A percentile compares a stretch with the other conserved stretches of the same genome.
Evolutionary conservation across 2,329 filamentous ascomycete species (phyloP).

Genomic region (Ascochyta koolunga): DNA sequence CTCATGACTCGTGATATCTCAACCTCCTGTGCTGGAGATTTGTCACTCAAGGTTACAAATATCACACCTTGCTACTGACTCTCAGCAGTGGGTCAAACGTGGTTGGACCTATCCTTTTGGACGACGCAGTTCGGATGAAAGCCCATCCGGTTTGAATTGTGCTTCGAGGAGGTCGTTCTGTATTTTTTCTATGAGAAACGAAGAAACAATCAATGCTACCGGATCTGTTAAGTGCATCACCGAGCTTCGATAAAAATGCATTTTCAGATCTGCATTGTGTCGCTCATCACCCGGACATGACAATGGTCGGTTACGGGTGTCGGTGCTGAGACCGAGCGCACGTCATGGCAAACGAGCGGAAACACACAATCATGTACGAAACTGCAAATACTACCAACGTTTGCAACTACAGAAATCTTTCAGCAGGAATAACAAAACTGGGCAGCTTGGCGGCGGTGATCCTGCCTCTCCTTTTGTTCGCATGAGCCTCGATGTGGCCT

Average conservation of each 20-base stretch:
- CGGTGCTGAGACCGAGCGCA: background rate
- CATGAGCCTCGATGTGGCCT: background rate
- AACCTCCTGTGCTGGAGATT: background rate
- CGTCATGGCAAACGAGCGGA: conserved; percentile 3
- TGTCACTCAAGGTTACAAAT: background rate
- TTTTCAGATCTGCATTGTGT: background rate
- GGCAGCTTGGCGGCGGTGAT: background rate
- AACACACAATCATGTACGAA: background rate
- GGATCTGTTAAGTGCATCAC: background rate
- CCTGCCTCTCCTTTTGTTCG: background rate
- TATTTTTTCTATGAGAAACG: background rate
- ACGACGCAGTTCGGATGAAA: background rate
- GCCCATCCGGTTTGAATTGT: background rate
- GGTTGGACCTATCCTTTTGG: background rate
- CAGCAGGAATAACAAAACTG: background rate
- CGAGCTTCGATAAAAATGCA: background rate
- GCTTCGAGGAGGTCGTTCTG: background rate
- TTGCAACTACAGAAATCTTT: background rate
- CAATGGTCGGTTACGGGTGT: too few relatives aligned
- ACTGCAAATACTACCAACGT: background rate
- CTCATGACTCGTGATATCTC: conserved; percentile 5
- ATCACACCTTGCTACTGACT: background rate
- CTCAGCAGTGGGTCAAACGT: conserved; percentile 1
- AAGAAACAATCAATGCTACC: background rate
- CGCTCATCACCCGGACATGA: background rate